Base-by-base conservation (phyloP, 2,329 filamentous ascomycete genomes). In the Colletotrichum trifolii region DNA sequence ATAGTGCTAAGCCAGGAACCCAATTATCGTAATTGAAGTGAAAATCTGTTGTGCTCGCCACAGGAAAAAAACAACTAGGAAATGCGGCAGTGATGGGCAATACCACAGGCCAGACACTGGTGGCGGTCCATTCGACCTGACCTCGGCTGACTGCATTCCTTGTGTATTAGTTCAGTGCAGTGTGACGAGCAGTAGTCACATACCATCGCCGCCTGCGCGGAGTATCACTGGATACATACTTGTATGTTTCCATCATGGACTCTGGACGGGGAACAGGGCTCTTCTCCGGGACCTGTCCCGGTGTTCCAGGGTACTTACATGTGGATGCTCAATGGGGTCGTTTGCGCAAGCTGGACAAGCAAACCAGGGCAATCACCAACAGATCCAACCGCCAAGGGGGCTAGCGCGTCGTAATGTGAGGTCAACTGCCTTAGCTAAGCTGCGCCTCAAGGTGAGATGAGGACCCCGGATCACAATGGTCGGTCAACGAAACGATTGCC, bases 401-500 rank as follows among this genome's bases (percentile, higher is more conserved):
- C 36, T 35, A 35, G n/a, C 17, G 54, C 46, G 49, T 46, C 38
- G 38, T 48, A 36, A n/a, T 48, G 46, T 45, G 55, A 33, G 55
- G 36, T 43, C 46, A 35, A 50, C 38, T n/a, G 47, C 38, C 54
- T 63, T 47, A 59, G 60, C 47, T 54, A 63, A 63, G 54, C 54
- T 15, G 35, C 15, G 38, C 35, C 13, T 35, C 25, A 15, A 46
- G 46, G 54, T 57, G 60, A 63, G 54, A 53, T 38, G 40, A 25
- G 25, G 25, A 25, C 25, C 25, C 25, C 25, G 25, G 25, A 2
- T 47, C 46, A 35, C 43, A n/a, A 58, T 58, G n/a, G 33, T 40
- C 33, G 46, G 46, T 49, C 49, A 54, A 64, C 60, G 60, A 60
- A 64, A 64, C 60, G 40, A 64, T 64, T 64, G 47, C 60, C 60